Conservation (phyloP, 1,284 basidiomycete species). For the Wolfiporia cocos region DNA sequence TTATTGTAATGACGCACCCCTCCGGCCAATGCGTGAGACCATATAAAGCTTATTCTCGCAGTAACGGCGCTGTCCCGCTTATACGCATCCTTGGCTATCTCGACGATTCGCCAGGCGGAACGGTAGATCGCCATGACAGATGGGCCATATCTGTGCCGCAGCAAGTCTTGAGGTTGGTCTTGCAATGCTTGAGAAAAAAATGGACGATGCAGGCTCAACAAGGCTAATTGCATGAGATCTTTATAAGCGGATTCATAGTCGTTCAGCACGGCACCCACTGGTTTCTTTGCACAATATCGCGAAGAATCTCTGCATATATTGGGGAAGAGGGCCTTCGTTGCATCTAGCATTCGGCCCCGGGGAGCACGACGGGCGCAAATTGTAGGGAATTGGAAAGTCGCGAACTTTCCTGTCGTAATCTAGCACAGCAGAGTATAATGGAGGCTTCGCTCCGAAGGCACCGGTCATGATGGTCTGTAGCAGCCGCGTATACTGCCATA, state of each 20-base stretch:
- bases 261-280: slow-evolving; percentile 30
- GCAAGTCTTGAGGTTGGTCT: slow-evolving; percentile 48
- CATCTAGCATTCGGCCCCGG: too few species aligned
- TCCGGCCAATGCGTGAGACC: slow-evolving; percentile 58
- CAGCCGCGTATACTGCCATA: slow-evolving; percentile 44
- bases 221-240: slow-evolving; percentile 31
- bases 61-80: slow-evolving; percentile 32
- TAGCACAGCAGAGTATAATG: slow-evolving; percentile 37
- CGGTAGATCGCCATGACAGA: slow-evolving; percentile 68
- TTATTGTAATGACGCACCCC: slow-evolving; percentile 33
- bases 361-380: slow-evolving; percentile 36
- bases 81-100: slow-evolving; percentile 38
- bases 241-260: background rate
- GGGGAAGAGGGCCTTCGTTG: slow-evolving; percentile 12
- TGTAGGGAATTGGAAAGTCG: slow-evolving; percentile 43
- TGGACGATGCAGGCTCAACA: slow-evolving; percentile 61
- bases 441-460: slow-evolving; percentile 48
- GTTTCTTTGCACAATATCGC: slow-evolving; percentile 50
- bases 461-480: slow-evolving; percentile 45
- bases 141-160: slow-evolving; percentile 55
- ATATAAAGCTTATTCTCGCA: slow-evolving; percentile 42
- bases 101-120: slow-evolving; percentile 59
- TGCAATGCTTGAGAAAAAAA: slow-evolving; percentile 63
- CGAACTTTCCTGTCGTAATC: slow-evolving; percentile 37
- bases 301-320: slow-evolving; percentile 39